Evolutionary conservation across 192 early-diverging fungal genomes (phyloP).

Genomic region (Dispira simplex): DNA sequence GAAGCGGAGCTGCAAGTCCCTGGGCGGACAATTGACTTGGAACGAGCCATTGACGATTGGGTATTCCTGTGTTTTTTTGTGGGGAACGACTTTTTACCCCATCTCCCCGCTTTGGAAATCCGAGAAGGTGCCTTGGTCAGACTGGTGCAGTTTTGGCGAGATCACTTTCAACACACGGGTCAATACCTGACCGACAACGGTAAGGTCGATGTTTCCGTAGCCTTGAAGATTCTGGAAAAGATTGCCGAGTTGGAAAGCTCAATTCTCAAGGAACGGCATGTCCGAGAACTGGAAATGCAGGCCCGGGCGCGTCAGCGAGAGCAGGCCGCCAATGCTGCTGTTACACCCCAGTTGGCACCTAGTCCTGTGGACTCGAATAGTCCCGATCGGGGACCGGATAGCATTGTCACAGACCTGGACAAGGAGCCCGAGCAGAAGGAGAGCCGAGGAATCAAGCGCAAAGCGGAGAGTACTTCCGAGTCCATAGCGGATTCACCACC

Average conservation of each 20-base stretch:
- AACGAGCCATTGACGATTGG: constrained; percentile 93
- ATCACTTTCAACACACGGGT: constrained; percentile 47
- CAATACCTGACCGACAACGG: constrained; percentile 82
- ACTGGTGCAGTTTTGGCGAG: constrained; percentile 82
- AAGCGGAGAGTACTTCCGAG: too few species aligned
- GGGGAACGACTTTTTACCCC: constrained; percentile 95
- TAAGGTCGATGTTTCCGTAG: constrained; percentile 51
- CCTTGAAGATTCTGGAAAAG: constrained; percentile 65
- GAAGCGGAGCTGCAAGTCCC: constrained; percentile 46
- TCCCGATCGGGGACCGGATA: too few species aligned
- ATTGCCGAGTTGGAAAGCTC: constrained; percentile 73
- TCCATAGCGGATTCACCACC: too few species aligned
- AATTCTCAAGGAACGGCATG: constrained; percentile 51
- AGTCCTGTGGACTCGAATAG: too few species aligned
- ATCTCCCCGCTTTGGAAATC: constrained; percentile 87
- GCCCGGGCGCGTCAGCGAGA: constrained; percentile 12
- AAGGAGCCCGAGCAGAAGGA: too few species aligned
- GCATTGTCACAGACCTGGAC: too few species aligned
- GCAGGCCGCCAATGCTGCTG: not conserved
- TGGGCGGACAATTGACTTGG: constrained; percentile 35
- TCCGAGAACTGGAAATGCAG: constrained; percentile 31
- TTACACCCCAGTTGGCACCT: too few species aligned
- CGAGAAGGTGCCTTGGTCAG: constrained; percentile 86
- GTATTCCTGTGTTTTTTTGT: constrained; percentile 96
- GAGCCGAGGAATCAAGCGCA: too few species aligned